These are phyloP conservation scores for Boletus eberwhitei DNA, from an alignment of 768 basidiomycete species.

Conservation along the genomic window DNA sequence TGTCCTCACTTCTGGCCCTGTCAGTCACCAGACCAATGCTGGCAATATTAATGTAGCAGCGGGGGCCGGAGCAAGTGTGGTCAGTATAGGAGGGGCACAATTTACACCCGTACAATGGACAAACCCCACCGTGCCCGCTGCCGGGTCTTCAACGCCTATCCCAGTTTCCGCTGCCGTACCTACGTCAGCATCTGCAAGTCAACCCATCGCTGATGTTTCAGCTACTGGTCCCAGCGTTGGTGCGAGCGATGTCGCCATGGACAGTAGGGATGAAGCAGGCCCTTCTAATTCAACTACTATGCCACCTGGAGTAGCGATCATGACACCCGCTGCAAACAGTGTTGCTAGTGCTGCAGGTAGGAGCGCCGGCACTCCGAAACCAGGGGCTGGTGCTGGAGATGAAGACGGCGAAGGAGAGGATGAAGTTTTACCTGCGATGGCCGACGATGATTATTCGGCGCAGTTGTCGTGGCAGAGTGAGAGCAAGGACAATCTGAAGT, in stretches of 20 bases:
- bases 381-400: conserved; percentile 19
- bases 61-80: neutral
- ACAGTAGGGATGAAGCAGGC: conserved; percentile 21
- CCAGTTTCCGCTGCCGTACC: conserved; percentile 5
- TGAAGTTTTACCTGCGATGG: conserved; percentile 79
- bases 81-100: neutral
- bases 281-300: conserved; percentile 9
- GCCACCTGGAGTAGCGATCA: neutral
- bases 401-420: conserved; percentile 75
- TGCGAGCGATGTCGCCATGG: conserved; percentile 5
- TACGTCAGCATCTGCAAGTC: neutral
- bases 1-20: conserved; percentile 4
- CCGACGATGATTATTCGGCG: conserved; percentile 84
- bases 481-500: conserved; percentile 87
- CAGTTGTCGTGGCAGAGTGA: conserved; percentile 83
- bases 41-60: neutral
- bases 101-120: conserved; percentile 43
- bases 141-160: conserved; percentile 11
- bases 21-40: conserved; percentile 9
- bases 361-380: conserved; percentile 8
- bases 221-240: conserved; percentile 1
- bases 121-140: conserved; percentile 13
- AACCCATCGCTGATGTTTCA: conserved; percentile 6
- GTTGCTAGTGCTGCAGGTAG: neutral
- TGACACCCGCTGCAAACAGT: neutral